These are phyloP conservation scores for Patellaria atrata DNA, from an alignment of 495 filamentous ascomycete genomes.

Conservation along the genomic window DNA sequence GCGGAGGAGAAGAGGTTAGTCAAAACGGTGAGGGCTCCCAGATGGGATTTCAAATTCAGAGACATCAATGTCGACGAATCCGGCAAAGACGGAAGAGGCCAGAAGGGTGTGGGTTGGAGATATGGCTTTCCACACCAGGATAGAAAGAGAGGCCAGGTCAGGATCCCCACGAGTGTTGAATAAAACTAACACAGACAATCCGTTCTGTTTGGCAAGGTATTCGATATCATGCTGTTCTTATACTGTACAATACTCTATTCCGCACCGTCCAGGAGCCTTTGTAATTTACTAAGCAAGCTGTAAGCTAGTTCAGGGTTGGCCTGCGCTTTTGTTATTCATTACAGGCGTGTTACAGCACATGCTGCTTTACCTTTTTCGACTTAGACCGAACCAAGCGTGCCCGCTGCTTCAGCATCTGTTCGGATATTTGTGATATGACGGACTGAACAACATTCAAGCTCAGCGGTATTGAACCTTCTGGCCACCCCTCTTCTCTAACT, in stretches of 20 bases:
- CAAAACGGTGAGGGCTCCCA: slow-evolving; percentile 35
- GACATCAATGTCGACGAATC: slow-evolving; percentile 46
- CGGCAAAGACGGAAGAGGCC: slow-evolving; percentile 34
- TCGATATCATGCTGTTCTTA: too few species aligned
- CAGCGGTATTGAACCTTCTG: slow-evolving; percentile 27
- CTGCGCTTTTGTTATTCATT: too few species aligned
- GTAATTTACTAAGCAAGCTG: too few species aligned
- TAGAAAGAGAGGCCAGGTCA: slow-evolving; percentile 56
- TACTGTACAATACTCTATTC: too few species aligned
- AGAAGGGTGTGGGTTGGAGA: slow-evolving; percentile 37
- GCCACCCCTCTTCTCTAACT: slow-evolving; percentile 29
- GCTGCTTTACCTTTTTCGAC: too few species aligned
- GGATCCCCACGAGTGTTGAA: slow-evolving; percentile 53
- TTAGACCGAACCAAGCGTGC: too few species aligned
- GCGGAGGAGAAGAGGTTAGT: slow-evolving; percentile 31
- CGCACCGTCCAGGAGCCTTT: too few species aligned
- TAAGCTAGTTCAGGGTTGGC: too few species aligned
- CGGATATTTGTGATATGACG: neutral
- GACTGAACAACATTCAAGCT: neutral
- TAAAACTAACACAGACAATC: too few species aligned
- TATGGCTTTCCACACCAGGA: slow-evolving; percentile 59
- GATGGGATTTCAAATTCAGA: slow-evolving; percentile 73
- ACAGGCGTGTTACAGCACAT: too few species aligned
- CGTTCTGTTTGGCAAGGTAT: too few species aligned
- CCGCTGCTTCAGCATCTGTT: too few species aligned